Evolutionary conservation across 2,329 filamentous ascomycete species (phyloP).

Genomic region (Aureobasidium leucospermi): DNA sequence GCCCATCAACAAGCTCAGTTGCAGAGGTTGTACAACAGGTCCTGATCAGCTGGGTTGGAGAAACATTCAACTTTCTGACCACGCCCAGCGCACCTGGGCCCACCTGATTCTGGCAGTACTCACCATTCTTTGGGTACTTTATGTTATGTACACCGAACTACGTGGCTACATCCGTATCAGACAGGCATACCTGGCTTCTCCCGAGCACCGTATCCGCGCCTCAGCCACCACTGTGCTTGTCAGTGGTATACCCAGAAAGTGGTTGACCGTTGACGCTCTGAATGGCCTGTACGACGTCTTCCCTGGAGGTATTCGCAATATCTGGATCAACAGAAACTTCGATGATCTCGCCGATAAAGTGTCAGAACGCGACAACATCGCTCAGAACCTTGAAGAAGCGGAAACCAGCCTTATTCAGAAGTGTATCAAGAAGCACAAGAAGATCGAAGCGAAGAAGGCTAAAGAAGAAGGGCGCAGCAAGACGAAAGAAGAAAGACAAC

Average conservation of each 20-base stretch:
- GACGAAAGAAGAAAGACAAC: slow-evolving; percentile 44
- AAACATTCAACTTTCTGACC: slow-evolving; percentile 58
- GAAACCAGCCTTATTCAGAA: slow-evolving; percentile 70
- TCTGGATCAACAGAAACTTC: slow-evolving; percentile 92
- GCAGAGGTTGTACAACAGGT: slow-evolving; percentile 44
- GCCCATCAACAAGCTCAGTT: slow-evolving; percentile 72
- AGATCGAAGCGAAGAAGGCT: slow-evolving; percentile 56
- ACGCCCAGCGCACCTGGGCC: slow-evolving; percentile 70
- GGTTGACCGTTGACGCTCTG: slow-evolving; percentile 77
- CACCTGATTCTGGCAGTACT: slow-evolving; percentile 73
- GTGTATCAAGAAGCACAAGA: slow-evolving; percentile 72
- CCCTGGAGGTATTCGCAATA: slow-evolving; percentile 86
- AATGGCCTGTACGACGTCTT: slow-evolving; percentile 88
- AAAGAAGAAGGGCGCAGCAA: slow-evolving; percentile 38
- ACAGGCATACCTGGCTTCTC: slow-evolving; percentile 89
- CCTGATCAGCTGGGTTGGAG: slow-evolving; percentile 81
- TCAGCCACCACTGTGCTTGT: slow-evolving; percentile 95
- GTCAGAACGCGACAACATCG: slow-evolving; percentile 62
- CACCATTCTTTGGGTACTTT: slow-evolving; percentile 77
- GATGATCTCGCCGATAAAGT: slow-evolving; percentile 80
- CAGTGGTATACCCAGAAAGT: slow-evolving; percentile 81
- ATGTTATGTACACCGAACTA: slow-evolving; percentile 79
- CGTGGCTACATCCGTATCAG: slow-evolving; percentile 84
- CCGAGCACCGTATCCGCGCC: slow-evolving; percentile 84
- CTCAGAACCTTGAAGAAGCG: slow-evolving; percentile 65